Conservation (phyloP, 257 asterid genomes). For the Solanum paucissectum region DNA sequence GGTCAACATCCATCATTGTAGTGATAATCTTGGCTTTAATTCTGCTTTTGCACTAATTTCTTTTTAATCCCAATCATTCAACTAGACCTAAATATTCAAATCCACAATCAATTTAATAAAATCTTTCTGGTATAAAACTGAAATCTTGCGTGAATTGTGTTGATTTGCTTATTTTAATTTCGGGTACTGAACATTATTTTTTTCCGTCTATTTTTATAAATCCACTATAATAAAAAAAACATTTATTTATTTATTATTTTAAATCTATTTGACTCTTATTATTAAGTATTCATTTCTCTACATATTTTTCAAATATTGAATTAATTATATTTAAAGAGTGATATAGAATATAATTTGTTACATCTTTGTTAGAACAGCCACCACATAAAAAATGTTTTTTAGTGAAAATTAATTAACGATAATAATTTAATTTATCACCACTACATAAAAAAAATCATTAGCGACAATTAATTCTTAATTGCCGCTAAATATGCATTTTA, state of each 20-base stretch:
- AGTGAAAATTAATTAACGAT: too few relatives aligned
- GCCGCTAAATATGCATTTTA: too few relatives aligned
- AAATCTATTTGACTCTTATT: background rate
- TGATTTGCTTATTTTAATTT: background rate
- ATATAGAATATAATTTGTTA: background rate
- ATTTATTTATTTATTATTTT: too few relatives aligned
- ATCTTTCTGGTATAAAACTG: background rate
- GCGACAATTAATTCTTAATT: too few relatives aligned
- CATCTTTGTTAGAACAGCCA: background rate
- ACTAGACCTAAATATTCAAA: background rate
- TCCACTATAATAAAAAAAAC: background rate
- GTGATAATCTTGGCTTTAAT: background rate
- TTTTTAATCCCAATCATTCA: background rate
- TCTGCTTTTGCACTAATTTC: background rate
- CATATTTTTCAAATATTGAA: background rate
- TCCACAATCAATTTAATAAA: background rate
- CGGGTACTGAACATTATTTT: too few relatives aligned
- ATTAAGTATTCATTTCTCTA: background rate
- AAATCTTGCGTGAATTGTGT: background rate
- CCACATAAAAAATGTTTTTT: too few relatives aligned
- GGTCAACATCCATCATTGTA: background rate
- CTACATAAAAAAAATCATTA: too few relatives aligned
- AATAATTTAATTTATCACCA: too few relatives aligned
- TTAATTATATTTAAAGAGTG: background rate
- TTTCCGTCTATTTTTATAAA: background rate